phyloP scores from a whole-genome alignment of 2,329 filamentous ascomycete genomes.

The Fusarium liriodendri region DNA sequence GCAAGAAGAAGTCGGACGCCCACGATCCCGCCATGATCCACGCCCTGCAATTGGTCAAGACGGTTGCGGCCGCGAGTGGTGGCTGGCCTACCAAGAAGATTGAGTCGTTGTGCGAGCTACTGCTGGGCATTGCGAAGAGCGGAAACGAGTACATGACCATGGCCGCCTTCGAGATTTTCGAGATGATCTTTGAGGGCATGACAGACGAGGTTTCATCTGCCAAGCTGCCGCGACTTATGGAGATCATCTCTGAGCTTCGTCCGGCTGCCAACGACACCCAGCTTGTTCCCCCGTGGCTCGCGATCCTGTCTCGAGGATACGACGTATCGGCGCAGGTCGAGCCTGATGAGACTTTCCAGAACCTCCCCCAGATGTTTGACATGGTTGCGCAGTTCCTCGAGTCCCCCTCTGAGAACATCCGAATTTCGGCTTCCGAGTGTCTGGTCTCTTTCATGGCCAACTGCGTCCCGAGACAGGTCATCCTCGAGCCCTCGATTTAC shows the following conservation, averaged over 20 bases:
- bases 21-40: conserved; percentile 91
- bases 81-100: conserved; percentile 98
- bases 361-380: conserved; percentile 85
- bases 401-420: conserved; percentile 91
- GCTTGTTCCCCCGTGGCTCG: conserved; percentile 95
- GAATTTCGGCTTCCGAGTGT: conserved; percentile 94
- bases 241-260: conserved; percentile 91
- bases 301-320: conserved; percentile 92
- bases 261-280: conserved; percentile 95
- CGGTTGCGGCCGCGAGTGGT: conserved; percentile 84
- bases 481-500: conserved; percentile 89
- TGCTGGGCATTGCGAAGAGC: conserved; percentile 88
- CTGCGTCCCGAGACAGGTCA: conserved; percentile 84
- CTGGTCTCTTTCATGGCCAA: conserved; percentile 93
- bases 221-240: conserved; percentile 88
- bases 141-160: conserved; percentile 97
- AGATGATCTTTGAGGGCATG: conserved; percentile 95
- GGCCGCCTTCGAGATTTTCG: conserved; percentile 96
- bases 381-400: conserved; percentile 85
- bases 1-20: conserved; percentile 73
- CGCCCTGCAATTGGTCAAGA: conserved; percentile 90
- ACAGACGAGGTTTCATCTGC: conserved; percentile 86
- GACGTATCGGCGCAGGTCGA: conserved; percentile 91
- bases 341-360: conserved; percentile 91
- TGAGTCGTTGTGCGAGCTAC: conserved; percentile 87